phyloP scores from a whole-genome alignment of 148 eudicot species.

The Spergularia marina region DNA sequence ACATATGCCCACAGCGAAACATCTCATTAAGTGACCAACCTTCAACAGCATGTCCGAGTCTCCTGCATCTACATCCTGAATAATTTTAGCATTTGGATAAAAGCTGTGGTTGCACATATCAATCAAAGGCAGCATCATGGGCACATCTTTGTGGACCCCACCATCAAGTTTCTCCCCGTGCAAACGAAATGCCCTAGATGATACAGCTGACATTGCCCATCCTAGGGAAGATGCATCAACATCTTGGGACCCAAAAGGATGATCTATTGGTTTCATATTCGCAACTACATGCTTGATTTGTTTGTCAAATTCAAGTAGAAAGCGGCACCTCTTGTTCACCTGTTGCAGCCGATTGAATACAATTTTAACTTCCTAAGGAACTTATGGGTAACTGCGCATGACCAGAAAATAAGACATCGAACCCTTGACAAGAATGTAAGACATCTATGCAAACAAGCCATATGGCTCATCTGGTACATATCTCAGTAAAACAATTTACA shows the following conservation, averaged over 20 bases:
- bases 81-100: constrained; percentile 71
- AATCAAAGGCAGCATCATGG: constrained; percentile 95
- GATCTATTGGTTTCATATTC: constrained; percentile 46
- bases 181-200: constrained; percentile 91
- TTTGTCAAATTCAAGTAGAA: constrained; percentile 84
- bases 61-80: constrained; percentile 54
- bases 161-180: constrained; percentile 49
- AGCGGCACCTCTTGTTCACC: constrained; percentile 93
- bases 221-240: constrained; percentile 81
- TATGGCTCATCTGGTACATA: too few relatives aligned
- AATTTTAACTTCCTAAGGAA: background rate
- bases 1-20: background rate
- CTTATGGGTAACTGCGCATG: background rate
- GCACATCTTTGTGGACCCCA: constrained; percentile 48
- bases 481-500: background rate
- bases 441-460: background rate
- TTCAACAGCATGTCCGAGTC: constrained; percentile 60
- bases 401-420: background rate
- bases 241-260: constrained; percentile 84
- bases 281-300: constrained; percentile 51
- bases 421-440: background rate
- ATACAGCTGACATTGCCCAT: constrained; percentile 98
- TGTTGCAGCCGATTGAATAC: constrained; percentile 22
- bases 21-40: constrained; percentile 34
- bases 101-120: constrained; percentile 99